Percentiles rank a stretch among this genome's conserved stretches.
These are phyloP conservation scores for Gilbertella persicaria DNA, from an alignment of 371 early-diverging fungal species.

Conservation along the genomic window DNA sequence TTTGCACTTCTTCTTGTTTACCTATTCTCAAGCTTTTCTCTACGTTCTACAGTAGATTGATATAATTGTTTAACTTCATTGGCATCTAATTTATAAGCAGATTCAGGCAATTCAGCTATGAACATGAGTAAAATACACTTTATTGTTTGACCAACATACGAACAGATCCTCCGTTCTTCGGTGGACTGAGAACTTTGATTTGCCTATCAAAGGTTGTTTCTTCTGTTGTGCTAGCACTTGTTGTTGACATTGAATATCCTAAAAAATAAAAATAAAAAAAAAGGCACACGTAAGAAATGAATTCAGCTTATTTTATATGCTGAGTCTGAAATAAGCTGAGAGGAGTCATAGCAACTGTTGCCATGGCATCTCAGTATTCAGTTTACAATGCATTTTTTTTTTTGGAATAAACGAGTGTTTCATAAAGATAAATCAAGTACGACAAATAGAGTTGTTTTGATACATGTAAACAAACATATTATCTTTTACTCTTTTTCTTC, in stretches of 20 bases:
- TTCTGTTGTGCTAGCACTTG: not conserved
- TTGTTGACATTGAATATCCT: conserved; percentile 3
- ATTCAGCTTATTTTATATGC: too few species aligned
- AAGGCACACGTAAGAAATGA: not conserved
- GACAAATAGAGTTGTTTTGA: too few species aligned
- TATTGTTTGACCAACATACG: conserved; percentile 16
- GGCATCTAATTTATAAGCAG: conserved; percentile 41
- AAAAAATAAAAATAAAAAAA: not conserved
- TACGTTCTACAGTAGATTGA: conserved; percentile 39
- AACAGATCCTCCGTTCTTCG: conserved; percentile 29
- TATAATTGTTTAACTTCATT: conserved; percentile 44
- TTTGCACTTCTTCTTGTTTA: conserved; percentile 6
- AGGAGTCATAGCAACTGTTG: too few species aligned
- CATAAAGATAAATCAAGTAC: too few species aligned
- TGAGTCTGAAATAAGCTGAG: too few species aligned
- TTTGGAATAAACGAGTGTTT: too few species aligned
- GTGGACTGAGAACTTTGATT: conserved; percentile 35
- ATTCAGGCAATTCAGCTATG: conserved; percentile 45
- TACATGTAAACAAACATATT: too few species aligned
- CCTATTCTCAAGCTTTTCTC: conserved; percentile 48
- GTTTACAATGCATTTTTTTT: too few species aligned
- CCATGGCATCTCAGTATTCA: too few species aligned
- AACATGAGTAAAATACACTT: not conserved
- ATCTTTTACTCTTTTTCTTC: not conserved
- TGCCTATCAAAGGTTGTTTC: conserved; percentile 25